Percentiles rank a stretch among this genome's conserved stretches.
phyloP scores from a whole-genome alignment of 2,329 filamentous ascomycete species.

The Zymoseptoria brevis region DNA sequence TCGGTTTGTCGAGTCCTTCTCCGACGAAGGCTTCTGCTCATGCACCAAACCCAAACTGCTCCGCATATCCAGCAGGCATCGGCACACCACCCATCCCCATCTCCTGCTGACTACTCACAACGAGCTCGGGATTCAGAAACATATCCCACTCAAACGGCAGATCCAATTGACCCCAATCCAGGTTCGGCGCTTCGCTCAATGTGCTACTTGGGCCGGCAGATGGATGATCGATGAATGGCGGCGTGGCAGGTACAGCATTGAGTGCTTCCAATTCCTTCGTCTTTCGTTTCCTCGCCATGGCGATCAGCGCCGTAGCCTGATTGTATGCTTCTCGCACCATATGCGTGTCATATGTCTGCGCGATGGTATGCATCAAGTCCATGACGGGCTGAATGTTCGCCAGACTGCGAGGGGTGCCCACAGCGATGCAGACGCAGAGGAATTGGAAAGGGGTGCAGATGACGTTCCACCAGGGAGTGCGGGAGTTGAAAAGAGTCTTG shows the following conservation, averaged over 20 bases:
- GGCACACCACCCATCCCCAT: neutral
- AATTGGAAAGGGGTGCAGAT: constrained; percentile 37
- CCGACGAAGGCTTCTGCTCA: neutral
- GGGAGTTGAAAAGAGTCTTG: constrained; percentile 27
- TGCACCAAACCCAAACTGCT: constrained; percentile 13
- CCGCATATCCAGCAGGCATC: constrained; percentile 8
- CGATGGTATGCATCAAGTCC: constrained; percentile 33
- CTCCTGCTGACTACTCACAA: constrained; percentile 22
- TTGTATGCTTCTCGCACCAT: constrained; percentile 33
- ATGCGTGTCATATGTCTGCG: constrained; percentile 30
- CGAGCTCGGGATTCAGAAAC: constrained; percentile 28
- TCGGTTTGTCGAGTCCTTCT: neutral
- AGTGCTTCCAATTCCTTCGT: constrained; percentile 28
- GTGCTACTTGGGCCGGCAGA: constrained; percentile 20
- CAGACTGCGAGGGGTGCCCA: constrained; percentile 33
- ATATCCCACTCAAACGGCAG: constrained; percentile 30
- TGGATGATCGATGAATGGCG: constrained; percentile 25
- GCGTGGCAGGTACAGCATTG: constrained; percentile 19
- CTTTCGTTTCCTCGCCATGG: constrained; percentile 27
- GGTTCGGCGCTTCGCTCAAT: constrained; percentile 24
- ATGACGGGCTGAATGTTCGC: constrained; percentile 31
- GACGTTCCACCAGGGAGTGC: constrained; percentile 39
- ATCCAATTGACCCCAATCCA: constrained; percentile 27
- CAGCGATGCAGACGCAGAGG: constrained; percentile 35
- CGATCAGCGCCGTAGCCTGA: constrained; percentile 26